These are phyloP conservation scores for Geopyxis carbonaria DNA, from an alignment of 495 filamentous ascomycete genomes.

Conservation along the genomic window DNA sequence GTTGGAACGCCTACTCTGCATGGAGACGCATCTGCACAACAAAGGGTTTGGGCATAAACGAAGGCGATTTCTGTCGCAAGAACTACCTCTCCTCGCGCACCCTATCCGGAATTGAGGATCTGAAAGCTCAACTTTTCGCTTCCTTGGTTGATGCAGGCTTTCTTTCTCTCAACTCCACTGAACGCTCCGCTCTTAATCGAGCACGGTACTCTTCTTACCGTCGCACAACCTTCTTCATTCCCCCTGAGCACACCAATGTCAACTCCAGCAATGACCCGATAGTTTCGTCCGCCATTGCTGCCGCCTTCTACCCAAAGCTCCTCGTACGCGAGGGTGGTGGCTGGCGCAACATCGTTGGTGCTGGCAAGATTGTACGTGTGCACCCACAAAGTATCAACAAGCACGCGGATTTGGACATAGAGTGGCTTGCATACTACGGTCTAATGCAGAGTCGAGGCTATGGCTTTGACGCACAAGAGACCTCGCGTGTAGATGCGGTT, in stretches of 20 bases:
- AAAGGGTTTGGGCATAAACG: slow-evolving; percentile 42
- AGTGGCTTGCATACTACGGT: slow-evolving; percentile 82
- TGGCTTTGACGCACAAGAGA: slow-evolving; percentile 64
- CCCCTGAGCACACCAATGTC: slow-evolving; percentile 52
- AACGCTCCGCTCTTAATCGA: slow-evolving; percentile 48
- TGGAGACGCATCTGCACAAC: slow-evolving; percentile 61
- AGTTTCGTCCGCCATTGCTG: slow-evolving; percentile 62
- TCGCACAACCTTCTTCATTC: slow-evolving; percentile 57
- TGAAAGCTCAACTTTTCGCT: slow-evolving; percentile 76
- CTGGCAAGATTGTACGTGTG: slow-evolving; percentile 21
- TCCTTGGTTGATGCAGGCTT: slow-evolving; percentile 70
- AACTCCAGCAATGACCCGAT: slow-evolving; percentile 66
- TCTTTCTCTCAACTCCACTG: slow-evolving; percentile 49
- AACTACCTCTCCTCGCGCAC: slow-evolving; percentile 76
- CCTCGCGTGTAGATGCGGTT: slow-evolving; percentile 62
- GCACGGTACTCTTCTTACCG: slow-evolving; percentile 30
- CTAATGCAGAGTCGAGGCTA: slow-evolving; percentile 60
- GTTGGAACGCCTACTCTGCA: slow-evolving; percentile 78
- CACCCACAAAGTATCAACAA: neutral
- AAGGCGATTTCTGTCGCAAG: slow-evolving; percentile 76
- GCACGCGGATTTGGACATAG: slow-evolving; percentile 41
- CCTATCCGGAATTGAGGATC: slow-evolving; percentile 75
- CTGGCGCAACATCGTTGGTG: slow-evolving; percentile 78
- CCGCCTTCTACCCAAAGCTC: slow-evolving; percentile 90
- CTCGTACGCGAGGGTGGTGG: slow-evolving; percentile 73